A percentile compares a stretch with the other conserved stretches of the same genome.
These are phyloP conservation scores for Thermomyces lanuginosus DNA, from an alignment of 2,329 filamentous ascomycete genomes.

Conservation along the genomic window DNA sequence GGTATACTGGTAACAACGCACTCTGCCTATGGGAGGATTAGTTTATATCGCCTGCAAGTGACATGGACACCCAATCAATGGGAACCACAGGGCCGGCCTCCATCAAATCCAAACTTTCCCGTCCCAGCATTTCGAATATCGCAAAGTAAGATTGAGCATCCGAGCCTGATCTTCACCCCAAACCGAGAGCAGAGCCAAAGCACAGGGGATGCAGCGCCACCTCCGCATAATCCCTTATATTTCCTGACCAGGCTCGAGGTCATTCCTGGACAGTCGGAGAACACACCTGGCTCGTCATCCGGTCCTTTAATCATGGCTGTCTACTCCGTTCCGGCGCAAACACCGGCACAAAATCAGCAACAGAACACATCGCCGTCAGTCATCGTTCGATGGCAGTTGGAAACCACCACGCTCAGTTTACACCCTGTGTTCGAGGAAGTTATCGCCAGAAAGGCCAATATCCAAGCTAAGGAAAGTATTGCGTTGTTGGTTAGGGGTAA, in stretches of 20 bases:
- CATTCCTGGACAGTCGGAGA: slow-evolving; percentile 48
- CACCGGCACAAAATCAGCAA: slow-evolving; percentile 37
- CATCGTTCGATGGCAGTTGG: slow-evolving; percentile 67
- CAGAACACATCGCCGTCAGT: slow-evolving; percentile 51
- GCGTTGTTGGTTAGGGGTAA: not conserved
- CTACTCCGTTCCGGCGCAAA: slow-evolving; percentile 45
- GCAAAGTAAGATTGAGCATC: slow-evolving; percentile 23
- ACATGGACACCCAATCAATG: slow-evolving; percentile 52
- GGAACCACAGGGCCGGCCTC: slow-evolving; percentile 19
- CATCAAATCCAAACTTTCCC: slow-evolving; percentile 14
- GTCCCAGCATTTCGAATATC: slow-evolving; percentile 22
- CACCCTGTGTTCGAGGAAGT: slow-evolving; percentile 67
- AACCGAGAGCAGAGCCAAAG: slow-evolving; percentile 12
- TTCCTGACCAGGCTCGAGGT: slow-evolving; percentile 61
- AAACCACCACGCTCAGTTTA: slow-evolving; percentile 47
- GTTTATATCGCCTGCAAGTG: slow-evolving; percentile 56
- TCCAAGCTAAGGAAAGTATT: slow-evolving; percentile 21
- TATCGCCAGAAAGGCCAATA: slow-evolving; percentile 45
- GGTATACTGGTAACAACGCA: slow-evolving; percentile 26
- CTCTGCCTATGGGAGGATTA: slow-evolving; percentile 50
- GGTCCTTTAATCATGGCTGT: slow-evolving; percentile 53
- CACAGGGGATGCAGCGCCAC: slow-evolving; percentile 10
- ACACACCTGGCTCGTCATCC: slow-evolving; percentile 36
- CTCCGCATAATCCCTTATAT: slow-evolving; percentile 27
- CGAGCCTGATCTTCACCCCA: slow-evolving; percentile 16